These are phyloP conservation scores for Mycena haematopus DNA, from an alignment of 768 basidiomycete species.

Conservation along the genomic window DNA sequence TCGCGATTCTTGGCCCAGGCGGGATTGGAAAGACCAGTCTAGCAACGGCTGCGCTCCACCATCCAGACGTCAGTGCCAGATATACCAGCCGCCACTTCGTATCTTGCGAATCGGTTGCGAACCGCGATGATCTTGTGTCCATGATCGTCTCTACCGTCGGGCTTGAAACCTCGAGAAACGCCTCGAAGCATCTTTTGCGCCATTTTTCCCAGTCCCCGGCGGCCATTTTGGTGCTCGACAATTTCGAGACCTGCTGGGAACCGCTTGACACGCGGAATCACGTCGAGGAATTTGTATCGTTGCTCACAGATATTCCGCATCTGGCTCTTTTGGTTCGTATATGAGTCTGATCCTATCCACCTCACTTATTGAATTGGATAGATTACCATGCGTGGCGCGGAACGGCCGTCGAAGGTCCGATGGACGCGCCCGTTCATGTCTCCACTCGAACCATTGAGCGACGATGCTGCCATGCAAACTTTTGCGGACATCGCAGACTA, in stretches of 20 bases:
- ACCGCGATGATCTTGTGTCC: slow-evolving; percentile 8
- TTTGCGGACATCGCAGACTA: slow-evolving; percentile 14
- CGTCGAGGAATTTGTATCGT: slow-evolving; percentile 23
- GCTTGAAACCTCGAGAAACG: slow-evolving; percentile 1
- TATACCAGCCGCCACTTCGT: slow-evolving; percentile 17
- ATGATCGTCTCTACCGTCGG: slow-evolving; percentile 5
- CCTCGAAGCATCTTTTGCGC: slow-evolving; percentile 3
- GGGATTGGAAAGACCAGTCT: slow-evolving; percentile 26
- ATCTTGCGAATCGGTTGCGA: slow-evolving; percentile 15
- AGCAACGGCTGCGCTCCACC: slow-evolving; percentile 15
- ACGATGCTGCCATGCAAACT: slow-evolving; percentile 5
- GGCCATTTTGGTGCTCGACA: slow-evolving; percentile 19
- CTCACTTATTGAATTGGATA: neutral
- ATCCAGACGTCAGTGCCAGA: slow-evolving; percentile 12
- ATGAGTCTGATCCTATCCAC: neutral
- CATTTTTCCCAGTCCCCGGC: neutral
- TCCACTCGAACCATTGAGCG: slow-evolving; percentile 14
- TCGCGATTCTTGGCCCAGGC: slow-evolving; percentile 19
- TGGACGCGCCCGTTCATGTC: slow-evolving; percentile 16
- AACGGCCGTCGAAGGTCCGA: slow-evolving; percentile 11
- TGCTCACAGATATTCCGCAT: slow-evolving; percentile 15
- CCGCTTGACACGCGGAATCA: neutral
- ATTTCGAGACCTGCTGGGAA: slow-evolving; percentile 23
- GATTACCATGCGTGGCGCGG: slow-evolving; percentile 21
- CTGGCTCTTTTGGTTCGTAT: slow-evolving; percentile 17